Base-by-base conservation (phyloP, 2,329 filamentous ascomycete genomes). In the Alternaria sp. region DNA sequence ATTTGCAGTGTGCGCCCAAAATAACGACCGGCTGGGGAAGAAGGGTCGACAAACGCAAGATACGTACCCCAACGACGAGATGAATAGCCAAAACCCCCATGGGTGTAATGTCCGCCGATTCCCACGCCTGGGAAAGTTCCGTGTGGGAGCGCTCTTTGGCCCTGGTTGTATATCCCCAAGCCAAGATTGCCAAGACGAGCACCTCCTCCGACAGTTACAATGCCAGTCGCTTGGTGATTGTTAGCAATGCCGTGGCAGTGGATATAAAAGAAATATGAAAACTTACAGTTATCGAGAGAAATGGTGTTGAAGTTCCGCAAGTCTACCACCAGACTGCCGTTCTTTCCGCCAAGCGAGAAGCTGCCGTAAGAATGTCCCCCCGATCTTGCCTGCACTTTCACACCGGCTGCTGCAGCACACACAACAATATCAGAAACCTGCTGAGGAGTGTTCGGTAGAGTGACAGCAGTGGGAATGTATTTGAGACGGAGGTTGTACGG, bases 331-430 rank as follows among this genome's bases (percentile, higher is more conserved):
- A 84, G 65, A 56, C 79, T 78, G 8, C 81, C 81, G 52, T 84
- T 73, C 65, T 81, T 73, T 4, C 81, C 82, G 11, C 81, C 81
- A 1, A 82, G 76, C 0, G 80, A 81, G 52, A 79, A 80, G 0
- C 81, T 81, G 0, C 78, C 86, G 60, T 87, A 89, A 0, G 86
- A 88, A 66, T 89, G 87, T 0, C 87, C 87, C 5, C 87, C 87
- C 2, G 85, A 86, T 59, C 81, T 84, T 16, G 87, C 83, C 69
- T 88, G 86, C 0, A 89, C 85, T 59, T 84, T 83, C 43, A 85
- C 72, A 18, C 77, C 76, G 59, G 80, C 78, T 18, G 80, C 59
- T 1, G 71, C 79, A 2, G 86, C 87, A 67, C 86, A 89, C 58
- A 83, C 83, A 48, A 89, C 80, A 12, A 85, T 82, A 6, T 73